Conservation (phyloP, 345 rosid species). For the Mallotus nudiflorus region DNA sequence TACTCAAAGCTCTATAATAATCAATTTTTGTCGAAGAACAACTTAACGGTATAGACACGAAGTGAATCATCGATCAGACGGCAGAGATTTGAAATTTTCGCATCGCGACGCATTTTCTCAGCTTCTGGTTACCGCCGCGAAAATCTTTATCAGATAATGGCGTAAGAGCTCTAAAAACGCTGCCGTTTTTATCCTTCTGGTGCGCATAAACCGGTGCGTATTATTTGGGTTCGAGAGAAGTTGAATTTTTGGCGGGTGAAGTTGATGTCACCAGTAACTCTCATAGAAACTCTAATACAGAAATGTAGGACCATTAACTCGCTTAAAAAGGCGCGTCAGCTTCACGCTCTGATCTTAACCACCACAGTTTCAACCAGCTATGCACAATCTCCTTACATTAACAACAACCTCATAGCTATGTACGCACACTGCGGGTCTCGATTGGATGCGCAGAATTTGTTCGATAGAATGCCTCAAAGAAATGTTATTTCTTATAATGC, state of each 20-base stretch:
- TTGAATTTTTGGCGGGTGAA: constrained; percentile 3
- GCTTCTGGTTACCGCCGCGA: neutral
- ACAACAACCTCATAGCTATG: constrained; percentile 69
- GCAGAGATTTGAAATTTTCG: constrained; percentile 34
- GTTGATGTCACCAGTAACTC: constrained; percentile 35
- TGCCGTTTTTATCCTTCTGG: neutral
- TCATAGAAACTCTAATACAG: constrained; percentile 37
- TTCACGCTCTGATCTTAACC: constrained; percentile 66
- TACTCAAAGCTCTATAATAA: neutral
- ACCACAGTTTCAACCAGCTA: constrained; percentile 16
- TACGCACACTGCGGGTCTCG: constrained; percentile 57
- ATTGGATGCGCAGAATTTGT: constrained; percentile 43
- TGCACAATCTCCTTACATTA: constrained; percentile 46
- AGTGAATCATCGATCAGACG: constrained; percentile 44
- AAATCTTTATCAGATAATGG: neutral
- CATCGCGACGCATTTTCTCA: constrained; percentile 37
- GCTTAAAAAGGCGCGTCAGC: constrained; percentile 49
- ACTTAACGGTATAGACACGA: constrained; percentile 40
- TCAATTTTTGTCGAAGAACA: neutral
- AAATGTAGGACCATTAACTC: constrained; percentile 51
- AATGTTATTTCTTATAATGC: constrained; percentile 67
- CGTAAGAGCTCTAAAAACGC: neutral
- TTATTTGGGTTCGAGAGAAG: too few species aligned
- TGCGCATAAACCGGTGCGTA: neutral
- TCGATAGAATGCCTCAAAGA: constrained; percentile 73